Conservation (phyloP, 805 yeast species). For the Saccharomycopsis sp. region DNA sequence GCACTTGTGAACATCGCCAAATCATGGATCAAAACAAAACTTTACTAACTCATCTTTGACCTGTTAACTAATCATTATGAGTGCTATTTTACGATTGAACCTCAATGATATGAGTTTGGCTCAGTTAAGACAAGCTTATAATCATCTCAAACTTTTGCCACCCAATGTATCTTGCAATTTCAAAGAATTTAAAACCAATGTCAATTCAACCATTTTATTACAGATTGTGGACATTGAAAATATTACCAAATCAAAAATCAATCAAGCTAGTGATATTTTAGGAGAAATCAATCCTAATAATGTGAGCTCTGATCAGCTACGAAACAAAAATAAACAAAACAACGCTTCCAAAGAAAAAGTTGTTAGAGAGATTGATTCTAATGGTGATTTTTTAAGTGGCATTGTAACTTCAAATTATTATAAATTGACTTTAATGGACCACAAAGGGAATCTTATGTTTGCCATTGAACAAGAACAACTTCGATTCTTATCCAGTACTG, state of each 20-base stretch:
- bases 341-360: slow-evolving; percentile 19
- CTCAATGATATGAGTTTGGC: too few relatives aligned
- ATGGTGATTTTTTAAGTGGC: slow-evolving; percentile 18
- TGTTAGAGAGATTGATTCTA: not conserved
- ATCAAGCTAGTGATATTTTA: slow-evolving; percentile 39
- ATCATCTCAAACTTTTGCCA: too few relatives aligned
- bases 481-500: slow-evolving; percentile 4
- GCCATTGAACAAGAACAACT: slow-evolving; percentile 50
- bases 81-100: too few relatives aligned
- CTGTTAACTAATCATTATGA: too few relatives aligned
- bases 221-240: slow-evolving; percentile 36
- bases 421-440: slow-evolving; percentile 50
- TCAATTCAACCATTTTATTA: not conserved
- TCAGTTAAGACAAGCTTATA: too few relatives aligned
- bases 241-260: slow-evolving; percentile 37
- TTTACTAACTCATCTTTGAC: too few relatives aligned
- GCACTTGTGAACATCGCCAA: too few relatives aligned
- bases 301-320: slow-evolving; percentile 46
- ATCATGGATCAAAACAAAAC: too few relatives aligned
- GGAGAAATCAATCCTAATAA: slow-evolving; percentile 39
- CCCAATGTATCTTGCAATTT: too few relatives aligned
- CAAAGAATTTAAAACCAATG: not conserved
- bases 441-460: slow-evolving; percentile 37
- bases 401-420: slow-evolving; percentile 25
- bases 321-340: slow-evolving; percentile 18